Conservation (phyloP, 768 basidiomycete genomes). For the Lactifluus subvellereus region DNA sequence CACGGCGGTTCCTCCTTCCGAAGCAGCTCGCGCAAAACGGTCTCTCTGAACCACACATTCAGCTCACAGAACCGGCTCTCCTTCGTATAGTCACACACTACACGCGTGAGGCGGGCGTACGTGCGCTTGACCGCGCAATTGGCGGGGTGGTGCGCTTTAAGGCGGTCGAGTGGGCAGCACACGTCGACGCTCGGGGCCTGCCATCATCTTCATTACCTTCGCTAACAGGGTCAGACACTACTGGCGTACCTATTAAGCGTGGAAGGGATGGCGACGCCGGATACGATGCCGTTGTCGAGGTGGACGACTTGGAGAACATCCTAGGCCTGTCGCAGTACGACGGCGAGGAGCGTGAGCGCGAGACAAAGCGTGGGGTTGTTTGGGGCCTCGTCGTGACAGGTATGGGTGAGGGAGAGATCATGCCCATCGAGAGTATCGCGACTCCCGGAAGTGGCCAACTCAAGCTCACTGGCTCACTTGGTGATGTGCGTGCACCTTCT, state of each 20-base stretch:
- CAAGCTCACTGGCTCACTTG: conserved; percentile 77
- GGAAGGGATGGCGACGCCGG: not conserved
- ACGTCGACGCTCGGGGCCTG: conserved; percentile 38
- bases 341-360: conserved; percentile 70
- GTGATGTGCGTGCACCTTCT: conserved; percentile 47
- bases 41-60: conserved; percentile 52
- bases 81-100: conserved; percentile 70
- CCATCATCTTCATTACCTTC: conserved; percentile 19
- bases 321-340: conserved; percentile 79
- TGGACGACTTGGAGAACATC: conserved; percentile 73
- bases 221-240: not conserved
- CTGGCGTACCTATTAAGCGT: not conserved
- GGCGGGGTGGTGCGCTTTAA: conserved; percentile 87
- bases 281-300: conserved; percentile 59
- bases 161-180: conserved; percentile 85
- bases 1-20: conserved; percentile 78
- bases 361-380: conserved; percentile 68
- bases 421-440: conserved; percentile 78
- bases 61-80: conserved; percentile 64
- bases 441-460: conserved; percentile 71
- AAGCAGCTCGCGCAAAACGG: conserved; percentile 83
- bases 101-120: conserved; percentile 91
- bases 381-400: conserved; percentile 87
- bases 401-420: conserved; percentile 76
- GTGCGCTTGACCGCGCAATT: conserved; percentile 80